Evolutionary conservation across 768 basidiomycete genomes (phyloP).

Genomic region (Boletellus ananas): DNA sequence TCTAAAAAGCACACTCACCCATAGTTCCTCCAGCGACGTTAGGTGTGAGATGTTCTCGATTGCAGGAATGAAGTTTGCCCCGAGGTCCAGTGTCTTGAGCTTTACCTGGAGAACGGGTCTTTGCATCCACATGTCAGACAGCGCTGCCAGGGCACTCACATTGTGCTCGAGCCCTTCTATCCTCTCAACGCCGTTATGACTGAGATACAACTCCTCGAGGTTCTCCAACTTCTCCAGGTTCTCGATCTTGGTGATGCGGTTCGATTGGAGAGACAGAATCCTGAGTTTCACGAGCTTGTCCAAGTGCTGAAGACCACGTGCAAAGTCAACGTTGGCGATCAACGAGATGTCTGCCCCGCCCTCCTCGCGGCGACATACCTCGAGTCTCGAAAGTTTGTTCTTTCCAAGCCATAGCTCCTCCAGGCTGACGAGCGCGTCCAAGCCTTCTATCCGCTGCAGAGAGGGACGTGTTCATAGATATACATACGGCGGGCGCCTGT

Average conservation of each 20-base stretch:
- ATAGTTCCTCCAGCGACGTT: constrained; percentile 79
- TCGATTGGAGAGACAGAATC: constrained; percentile 90
- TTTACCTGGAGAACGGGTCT: constrained; percentile 39
- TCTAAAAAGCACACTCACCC: constrained; percentile 51
- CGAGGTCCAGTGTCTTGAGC: constrained; percentile 83
- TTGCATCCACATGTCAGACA: not conserved
- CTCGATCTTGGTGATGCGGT: constrained; percentile 86
- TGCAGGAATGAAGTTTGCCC: constrained; percentile 74
- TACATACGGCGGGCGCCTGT: not conserved
- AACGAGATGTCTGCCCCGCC: not conserved
- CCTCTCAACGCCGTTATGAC: constrained; percentile 84
- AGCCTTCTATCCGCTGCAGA: constrained; percentile 79
- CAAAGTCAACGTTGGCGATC: not conserved
- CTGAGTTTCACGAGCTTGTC: constrained; percentile 64
- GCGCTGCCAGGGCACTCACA: constrained; percentile 40
- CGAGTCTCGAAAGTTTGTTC: constrained; percentile 89
- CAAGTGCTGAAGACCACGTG: constrained; percentile 51
- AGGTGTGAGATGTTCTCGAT: constrained; percentile 85
- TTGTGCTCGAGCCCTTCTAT: constrained; percentile 86
- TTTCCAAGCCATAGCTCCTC: constrained; percentile 97
- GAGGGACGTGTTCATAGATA: not conserved
- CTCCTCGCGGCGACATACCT: constrained; percentile 42
- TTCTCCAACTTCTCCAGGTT: constrained; percentile 66
- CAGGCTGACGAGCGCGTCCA: constrained; percentile 75
- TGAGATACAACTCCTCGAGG: constrained; percentile 89